A percentile compares a stretch with the other conserved stretches of the same genome.
Evolutionary conservation across 2,329 filamentous ascomycete genomes (phyloP).

Genomic region (Alternaria brassicicola): DNA sequence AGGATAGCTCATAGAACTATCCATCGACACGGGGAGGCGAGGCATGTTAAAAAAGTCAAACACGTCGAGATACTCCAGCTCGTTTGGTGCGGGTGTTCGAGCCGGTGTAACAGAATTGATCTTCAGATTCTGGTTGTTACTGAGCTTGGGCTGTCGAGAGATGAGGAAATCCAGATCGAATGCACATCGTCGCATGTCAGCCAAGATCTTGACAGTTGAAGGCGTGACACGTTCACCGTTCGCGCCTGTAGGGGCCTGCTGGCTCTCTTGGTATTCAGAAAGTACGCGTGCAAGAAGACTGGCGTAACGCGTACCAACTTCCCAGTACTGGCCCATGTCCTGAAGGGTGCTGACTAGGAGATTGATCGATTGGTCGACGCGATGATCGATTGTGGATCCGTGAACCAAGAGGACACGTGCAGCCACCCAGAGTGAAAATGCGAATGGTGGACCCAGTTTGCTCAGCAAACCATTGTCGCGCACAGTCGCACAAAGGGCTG

Average conservation of each 20-base stretch:
- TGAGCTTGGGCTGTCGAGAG: constrained; percentile 70
- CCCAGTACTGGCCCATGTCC: constrained; percentile 83
- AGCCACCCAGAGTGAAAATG: constrained; percentile 91
- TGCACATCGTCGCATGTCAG: constrained; percentile 89
- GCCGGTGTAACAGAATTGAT: constrained; percentile 58
- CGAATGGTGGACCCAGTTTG: constrained; percentile 87
- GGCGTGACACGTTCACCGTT: constrained; percentile 78
- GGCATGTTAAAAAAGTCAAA: constrained; percentile 97
- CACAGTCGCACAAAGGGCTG: constrained; percentile 78
- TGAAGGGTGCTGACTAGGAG: constrained; percentile 82
- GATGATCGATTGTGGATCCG: constrained; percentile 85
- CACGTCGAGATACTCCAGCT: constrained; percentile 88
- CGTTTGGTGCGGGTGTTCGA: constrained; percentile 75
- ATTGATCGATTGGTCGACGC: constrained; percentile 77
- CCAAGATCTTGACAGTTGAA: constrained; percentile 82
- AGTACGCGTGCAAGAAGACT: constrained; percentile 80
- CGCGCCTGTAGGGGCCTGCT: constrained; percentile 60
- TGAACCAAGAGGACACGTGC: constrained; percentile 87
- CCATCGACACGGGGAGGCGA: constrained; percentile 61
- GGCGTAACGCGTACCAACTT: constrained; percentile 82
- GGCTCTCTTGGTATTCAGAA: constrained; percentile 82
- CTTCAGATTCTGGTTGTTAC: constrained; percentile 42
- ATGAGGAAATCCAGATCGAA: constrained; percentile 92
- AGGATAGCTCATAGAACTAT: constrained; percentile 38
- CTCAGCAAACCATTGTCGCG: constrained; percentile 73